These are phyloP conservation scores for Glycine soja DNA, from an alignment of 306 rosid species.

Conservation along the genomic window DNA sequence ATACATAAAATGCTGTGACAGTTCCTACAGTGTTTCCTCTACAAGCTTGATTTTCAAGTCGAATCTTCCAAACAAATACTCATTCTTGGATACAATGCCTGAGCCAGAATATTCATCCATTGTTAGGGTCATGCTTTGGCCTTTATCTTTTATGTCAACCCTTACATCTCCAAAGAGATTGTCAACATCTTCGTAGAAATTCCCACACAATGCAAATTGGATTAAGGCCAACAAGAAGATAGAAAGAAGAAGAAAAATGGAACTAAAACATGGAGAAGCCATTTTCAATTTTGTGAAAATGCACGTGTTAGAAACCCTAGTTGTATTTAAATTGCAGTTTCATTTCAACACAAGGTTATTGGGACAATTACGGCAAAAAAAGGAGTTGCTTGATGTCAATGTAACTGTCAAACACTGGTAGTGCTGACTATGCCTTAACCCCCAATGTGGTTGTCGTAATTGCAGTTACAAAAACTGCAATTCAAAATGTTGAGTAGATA, in stretches of 20 bases:
- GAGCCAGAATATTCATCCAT: constrained; percentile 56
- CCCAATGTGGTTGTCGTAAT: constrained; percentile 40
- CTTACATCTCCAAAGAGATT: constrained; percentile 53
- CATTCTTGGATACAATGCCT: constrained; percentile 48
- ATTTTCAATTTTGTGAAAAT: constrained; percentile 14
- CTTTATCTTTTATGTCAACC: constrained; percentile 45
- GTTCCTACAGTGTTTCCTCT: constrained; percentile 59
- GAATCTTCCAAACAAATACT: constrained; percentile 56
- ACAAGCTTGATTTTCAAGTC: constrained; percentile 57
- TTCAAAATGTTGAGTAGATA: neutral
- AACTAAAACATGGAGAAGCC: constrained; percentile 34
- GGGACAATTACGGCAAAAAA: constrained; percentile 18
- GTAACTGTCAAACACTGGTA: constrained; percentile 29
- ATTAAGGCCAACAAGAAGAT: constrained; percentile 11
- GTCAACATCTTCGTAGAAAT: constrained; percentile 46
- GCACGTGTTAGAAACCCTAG: neutral
- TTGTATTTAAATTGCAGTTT: constrained; percentile 29
- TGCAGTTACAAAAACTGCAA: constrained; percentile 44
- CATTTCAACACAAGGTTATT: neutral
- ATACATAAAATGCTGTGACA: constrained; percentile 60
- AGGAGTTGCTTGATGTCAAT: neutral
- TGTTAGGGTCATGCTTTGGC: constrained; percentile 50
- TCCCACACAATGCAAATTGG: constrained; percentile 39
- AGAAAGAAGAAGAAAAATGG: constrained; percentile 30
- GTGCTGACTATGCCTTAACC: constrained; percentile 38